Base-by-base conservation (phyloP, 176 grass and related monocot species). In the Phoenix dactylifera region DNA sequence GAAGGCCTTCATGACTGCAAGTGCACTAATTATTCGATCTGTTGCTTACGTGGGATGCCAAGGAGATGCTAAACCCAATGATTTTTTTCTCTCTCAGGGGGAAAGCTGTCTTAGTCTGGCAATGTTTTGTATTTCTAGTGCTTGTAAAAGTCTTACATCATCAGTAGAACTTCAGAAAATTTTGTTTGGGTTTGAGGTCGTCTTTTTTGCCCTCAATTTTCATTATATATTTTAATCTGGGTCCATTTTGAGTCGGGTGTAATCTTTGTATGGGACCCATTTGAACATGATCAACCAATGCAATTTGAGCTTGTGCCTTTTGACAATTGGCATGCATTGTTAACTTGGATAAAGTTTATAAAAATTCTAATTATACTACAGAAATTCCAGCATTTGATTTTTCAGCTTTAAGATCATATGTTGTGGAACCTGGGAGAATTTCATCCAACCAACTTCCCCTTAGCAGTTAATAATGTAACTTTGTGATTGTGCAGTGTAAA, bases 61-160 rank as follows among this genome's bases (percentile, higher is more conserved):
- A 28, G 66, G 28, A 54, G 64, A 58, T 63, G 75, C 66, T 75
- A 53, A 65, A 75, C 65, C 56, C 35, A 25, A 71, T 26, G 48
- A 70, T 59, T 53, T 69, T 67, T 83, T 60, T 66, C 20, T 62
- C 22, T 60, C 55, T 62, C 22, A 30, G 65, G 49, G 66, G 54
- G 52, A 49, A 49, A 62, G 69, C 54, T 64, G 70, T 61, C 77
- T 86, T 82, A 72, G 71, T 75, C 71, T 71, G 52, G 73, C 61
- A 75, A 63, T 71, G 70, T 87, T 78, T 48, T 50, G 30, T 53
- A 26, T 82, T 87, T 78, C 60, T 29, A 60, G 26, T 1, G 7
- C 49, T 64, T 87, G 84, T 87, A 87, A 75, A 87, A 82, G 82
- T 77, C 35, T 75, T 78, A 82, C 78, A 73, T 78, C 54, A 19